Conservation (phyloP, 306 rosid genomes). For the Senna siamea region DNA sequence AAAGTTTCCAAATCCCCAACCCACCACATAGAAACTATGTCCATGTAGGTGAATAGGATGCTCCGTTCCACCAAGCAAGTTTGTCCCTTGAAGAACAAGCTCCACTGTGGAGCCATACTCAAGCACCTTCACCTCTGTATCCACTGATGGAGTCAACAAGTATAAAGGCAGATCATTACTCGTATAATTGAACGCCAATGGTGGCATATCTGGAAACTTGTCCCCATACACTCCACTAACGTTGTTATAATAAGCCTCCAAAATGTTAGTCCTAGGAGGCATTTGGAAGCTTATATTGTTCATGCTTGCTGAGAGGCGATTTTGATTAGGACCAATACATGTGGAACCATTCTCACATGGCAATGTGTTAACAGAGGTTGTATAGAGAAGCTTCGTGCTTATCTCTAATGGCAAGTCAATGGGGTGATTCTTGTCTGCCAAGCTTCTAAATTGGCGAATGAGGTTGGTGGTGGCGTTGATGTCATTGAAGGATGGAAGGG, state of each 20-base stretch:
- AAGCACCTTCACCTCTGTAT: conserved; percentile 17
- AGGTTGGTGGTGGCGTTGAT: conserved; percentile 36
- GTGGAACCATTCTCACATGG: too few relatives aligned
- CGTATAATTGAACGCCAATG: too few relatives aligned
- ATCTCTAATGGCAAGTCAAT: conserved; percentile 39
- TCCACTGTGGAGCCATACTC: conserved; percentile 41
- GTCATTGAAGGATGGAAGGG: conserved; percentile 53
- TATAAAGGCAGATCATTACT: too few relatives aligned
- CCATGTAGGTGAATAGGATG: conserved; percentile 54
- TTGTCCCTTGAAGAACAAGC: conserved; percentile 52
- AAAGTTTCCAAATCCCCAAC: conserved; percentile 57
- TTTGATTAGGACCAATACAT: too few relatives aligned
- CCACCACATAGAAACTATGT: conserved; percentile 44
- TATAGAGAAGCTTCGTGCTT: conserved; percentile 20
- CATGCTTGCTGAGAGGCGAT: too few relatives aligned
- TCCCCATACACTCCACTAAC: conserved; percentile 39
- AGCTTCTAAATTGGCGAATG: conserved; percentile 43
- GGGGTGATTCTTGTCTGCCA: background rate
- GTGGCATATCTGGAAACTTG: conserved; percentile 50
- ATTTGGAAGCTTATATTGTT: background rate
- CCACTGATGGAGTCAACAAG: conserved; percentile 29
- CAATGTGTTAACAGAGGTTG: too few relatives aligned
- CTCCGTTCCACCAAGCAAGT: too few relatives aligned
- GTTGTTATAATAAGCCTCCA: conserved; percentile 1
- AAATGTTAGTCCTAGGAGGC: background rate